A percentile compares a stretch with the other conserved stretches of the same genome.
Evolutionary conservation across 2,329 filamentous ascomycete species (phyloP).

Genomic region (Sporothrix phasma): DNA sequence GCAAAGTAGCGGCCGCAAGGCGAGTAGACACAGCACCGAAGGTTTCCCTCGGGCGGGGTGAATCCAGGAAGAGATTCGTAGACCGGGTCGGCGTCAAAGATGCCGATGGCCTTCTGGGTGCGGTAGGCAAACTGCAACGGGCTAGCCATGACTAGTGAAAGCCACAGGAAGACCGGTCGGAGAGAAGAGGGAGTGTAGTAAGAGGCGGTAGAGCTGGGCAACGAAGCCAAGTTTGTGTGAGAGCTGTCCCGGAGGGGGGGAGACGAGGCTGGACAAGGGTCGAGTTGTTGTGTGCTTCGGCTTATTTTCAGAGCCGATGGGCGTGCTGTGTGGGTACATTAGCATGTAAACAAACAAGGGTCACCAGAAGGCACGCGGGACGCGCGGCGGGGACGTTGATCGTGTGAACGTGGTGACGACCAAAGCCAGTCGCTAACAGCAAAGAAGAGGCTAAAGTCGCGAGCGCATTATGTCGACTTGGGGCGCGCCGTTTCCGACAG

Average conservation of each 20-base stretch:
- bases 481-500: not conserved
- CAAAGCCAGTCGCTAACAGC: not conserved
- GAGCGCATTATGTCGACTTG: not conserved
- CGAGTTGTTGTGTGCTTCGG: not conserved
- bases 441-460: not conserved
- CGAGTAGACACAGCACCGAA: conserved; percentile 91
- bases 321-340: not conserved
- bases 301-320: not conserved
- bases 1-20: conserved; percentile 93
- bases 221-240: not conserved
- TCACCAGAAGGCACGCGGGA: not conserved
- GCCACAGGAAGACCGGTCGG: conserved; percentile 49
- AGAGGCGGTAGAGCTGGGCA: not conserved
- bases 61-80: conserved; percentile 83
- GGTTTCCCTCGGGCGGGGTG: conserved; percentile 77
- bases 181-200: not conserved
- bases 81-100: conserved; percentile 82
- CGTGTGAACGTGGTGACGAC: not conserved
- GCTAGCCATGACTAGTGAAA: conserved; percentile 90
- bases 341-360: not conserved
- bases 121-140: conserved; percentile 94
- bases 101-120: conserved; percentile 90
- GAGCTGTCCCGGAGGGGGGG: not conserved
- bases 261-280: not conserved
- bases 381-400: not conserved